Base-by-base conservation (phyloP, 495 filamentous ascomycete species). In the Stereocaulon alpinum region DNA sequence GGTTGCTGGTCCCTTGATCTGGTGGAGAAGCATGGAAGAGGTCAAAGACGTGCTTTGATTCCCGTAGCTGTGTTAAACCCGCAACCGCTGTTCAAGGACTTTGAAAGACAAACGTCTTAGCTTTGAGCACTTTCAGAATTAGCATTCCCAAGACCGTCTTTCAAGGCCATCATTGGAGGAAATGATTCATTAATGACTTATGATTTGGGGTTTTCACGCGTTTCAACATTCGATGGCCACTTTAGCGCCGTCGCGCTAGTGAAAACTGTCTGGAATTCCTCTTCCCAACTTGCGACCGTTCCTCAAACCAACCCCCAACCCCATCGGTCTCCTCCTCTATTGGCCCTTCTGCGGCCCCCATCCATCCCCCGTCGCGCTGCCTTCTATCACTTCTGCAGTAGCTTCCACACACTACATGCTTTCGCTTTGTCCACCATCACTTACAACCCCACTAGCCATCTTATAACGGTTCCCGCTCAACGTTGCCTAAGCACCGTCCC, bases 241-340 rank as follows among this genome's bases (percentile, higher is more conserved):
- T 37, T 24, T 37, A 37, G 34, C 49, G 49, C 49, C 29, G 27
- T 32, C 34, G 34, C 49, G 49, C 49, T 52, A 52, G 49, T 52
- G 49, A 52, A 51, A 52, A 27, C 27, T 52, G 49, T 52, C 49
- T 32, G 49, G 49, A 32, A 7, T 32, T 30, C 18, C 29, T 52
- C 49, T 18, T 20, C 29, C 49, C 30, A 37, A 34, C 49, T 32
- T 52, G 29, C 49, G 49, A 52, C 49, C 27, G 32, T 37, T 37
- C 49, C 29, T 52, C 49, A 52, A 52, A 52, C 49, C 49, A 52
- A 32, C 24, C 34, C 49, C 49, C 49, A 32, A 1, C 34, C 49
- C 49, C 49, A 37, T 37, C 49, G 17, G 34, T 18, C 49, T 22
- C 0, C 6, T 3, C 49, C 15, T 30, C 49, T 52, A 52, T 37